Percentiles rank a stretch among this genome's conserved stretches.
These are phyloP conservation scores for Ascochyta fabae DNA, from an alignment of 2,329 filamentous ascomycete species.

Conservation along the genomic window DNA sequence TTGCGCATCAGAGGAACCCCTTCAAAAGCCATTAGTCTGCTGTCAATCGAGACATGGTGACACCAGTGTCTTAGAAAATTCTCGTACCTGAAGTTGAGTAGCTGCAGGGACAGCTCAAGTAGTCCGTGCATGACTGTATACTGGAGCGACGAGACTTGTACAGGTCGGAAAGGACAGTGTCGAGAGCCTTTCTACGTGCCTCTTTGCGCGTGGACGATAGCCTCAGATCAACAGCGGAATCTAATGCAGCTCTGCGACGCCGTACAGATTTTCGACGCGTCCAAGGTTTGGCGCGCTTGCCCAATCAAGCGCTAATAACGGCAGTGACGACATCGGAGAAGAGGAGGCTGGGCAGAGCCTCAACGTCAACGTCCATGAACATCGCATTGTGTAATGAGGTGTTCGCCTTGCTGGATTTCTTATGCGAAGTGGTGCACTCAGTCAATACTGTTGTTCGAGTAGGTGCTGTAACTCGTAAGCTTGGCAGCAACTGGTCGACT, in stretches of 20 bases:
- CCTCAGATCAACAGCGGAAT: background rate
- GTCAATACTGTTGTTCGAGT: too few species aligned
- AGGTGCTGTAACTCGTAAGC: too few species aligned
- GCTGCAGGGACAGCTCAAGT: conserved; percentile 34
- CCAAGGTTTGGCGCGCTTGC: conserved; percentile 11
- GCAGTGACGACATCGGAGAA: conserved; percentile 17
- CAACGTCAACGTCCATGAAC: background rate
- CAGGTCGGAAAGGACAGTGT: conserved; percentile 10
- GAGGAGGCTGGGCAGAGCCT: background rate
- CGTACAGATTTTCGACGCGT: conserved; percentile 9
- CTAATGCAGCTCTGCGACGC: conserved; percentile 11
- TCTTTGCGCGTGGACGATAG: background rate
- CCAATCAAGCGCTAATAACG: conserved; percentile 9
- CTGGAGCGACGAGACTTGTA: background rate
- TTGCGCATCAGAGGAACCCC: conserved; percentile 22
- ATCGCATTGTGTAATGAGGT: background rate
- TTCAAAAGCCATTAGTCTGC: background rate
- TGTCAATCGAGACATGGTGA: background rate
- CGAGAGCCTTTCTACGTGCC: background rate
- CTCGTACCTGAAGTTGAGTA: conserved; percentile 32
- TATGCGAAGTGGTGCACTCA: too few species aligned
- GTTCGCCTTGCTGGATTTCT: background rate
- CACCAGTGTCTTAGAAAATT: background rate
- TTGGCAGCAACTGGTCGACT: too few species aligned
- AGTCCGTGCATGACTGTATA: conserved; percentile 31